phyloP scores from a whole-genome alignment of 352 stramenopile genomes.

The Aphanomyces invadans region DNA sequence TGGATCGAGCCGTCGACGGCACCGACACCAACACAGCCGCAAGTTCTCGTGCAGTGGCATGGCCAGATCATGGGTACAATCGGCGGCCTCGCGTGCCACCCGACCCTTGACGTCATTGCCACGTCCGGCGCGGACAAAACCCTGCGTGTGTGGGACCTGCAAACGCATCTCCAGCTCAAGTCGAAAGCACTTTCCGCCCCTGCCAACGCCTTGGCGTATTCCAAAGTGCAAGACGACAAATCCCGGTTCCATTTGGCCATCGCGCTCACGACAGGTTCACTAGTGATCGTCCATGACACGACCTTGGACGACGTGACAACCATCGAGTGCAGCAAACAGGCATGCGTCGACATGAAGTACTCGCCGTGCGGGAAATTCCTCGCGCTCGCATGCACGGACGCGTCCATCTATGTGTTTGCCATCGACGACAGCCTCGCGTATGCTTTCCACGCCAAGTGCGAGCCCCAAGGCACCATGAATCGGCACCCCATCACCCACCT shows the following conservation, averaged over 20 bases:
- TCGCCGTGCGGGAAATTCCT: conserved; percentile 79
- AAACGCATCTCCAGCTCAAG: conserved; percentile 39
- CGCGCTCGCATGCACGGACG: conserved; percentile 70
- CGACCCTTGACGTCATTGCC: conserved; percentile 45
- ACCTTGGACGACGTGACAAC: conserved; percentile 77
- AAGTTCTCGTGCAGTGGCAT: conserved; percentile 16
- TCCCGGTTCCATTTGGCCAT: conserved; percentile 33
- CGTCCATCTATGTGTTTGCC: conserved; percentile 70
- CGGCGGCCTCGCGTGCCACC: conserved; percentile 41
- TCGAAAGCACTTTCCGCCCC: conserved; percentile 46
- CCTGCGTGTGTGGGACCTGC: conserved; percentile 66
- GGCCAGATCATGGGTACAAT: conserved; percentile 26
- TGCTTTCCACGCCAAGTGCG: not conserved
- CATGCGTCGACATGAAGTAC: conserved; percentile 75
- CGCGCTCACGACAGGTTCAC: conserved; percentile 44
- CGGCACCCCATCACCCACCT: conserved; percentile 14
- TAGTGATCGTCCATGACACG: conserved; percentile 53
- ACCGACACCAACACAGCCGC: not conserved
- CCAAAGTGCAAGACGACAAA: conserved; percentile 46
- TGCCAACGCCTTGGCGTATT: conserved; percentile 51
- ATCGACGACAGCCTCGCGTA: conserved; percentile 15
- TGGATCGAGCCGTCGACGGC: not conserved
- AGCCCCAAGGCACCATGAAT: not conserved
- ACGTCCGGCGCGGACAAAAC: conserved; percentile 61
- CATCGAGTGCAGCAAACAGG: conserved; percentile 75